Base-by-base conservation (phyloP, 2,329 filamentous ascomycete species). In the Arthrinium phaeospermum region DNA sequence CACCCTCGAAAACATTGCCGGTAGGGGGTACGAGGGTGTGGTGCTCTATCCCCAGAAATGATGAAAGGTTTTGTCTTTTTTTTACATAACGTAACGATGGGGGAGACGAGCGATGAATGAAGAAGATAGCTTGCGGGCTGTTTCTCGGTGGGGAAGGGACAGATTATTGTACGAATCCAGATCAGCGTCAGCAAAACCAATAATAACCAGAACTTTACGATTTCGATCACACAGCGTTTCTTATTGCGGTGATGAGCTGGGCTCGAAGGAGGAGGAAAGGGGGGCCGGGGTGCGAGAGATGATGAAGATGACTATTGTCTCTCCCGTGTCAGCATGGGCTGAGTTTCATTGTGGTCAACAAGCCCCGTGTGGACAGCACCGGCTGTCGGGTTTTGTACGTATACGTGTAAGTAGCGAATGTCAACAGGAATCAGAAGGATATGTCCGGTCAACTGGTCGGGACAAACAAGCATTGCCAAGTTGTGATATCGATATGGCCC, bases 21-120 rank as follows among this genome's bases (percentile, higher is more conserved):
- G 93, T 74, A 91, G 97, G 80, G 95, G 97, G 78, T 98, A 97
- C 79, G 96, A 98, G 80, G 96, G 96, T 1, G 91, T 99, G 53
- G 91, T 98, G 73, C 89, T 94, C 71, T 89, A 92, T 71, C 87
- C 88, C 16, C 89, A 85, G 74, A 86, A 80, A 74, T 80, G 71
- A 79, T n/a, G 6, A 2, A n/a, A 12, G 46, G 6, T 41, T 41
- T 37, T 37, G 8, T 30, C 10, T 16, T 45, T 45, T 46, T 46
- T 46, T 46, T 46, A n/a, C 6, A 46, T 12, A 19, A 16, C 45
- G 45, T 46, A 46, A 46, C 45, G 45, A 22, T 16, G 6, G 47
- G 49, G 49, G 49, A 51, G 34, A 41, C 19, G 57, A 64, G 19
- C 6, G 19, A 49, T 41, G 19, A 49, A n/a, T 7, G n/a, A 49